A percentile compares a stretch with the other conserved stretches of the same genome.
Conservation (phyloP, 176 grass and related monocot genomes). For the Musa beccarii region DNA sequence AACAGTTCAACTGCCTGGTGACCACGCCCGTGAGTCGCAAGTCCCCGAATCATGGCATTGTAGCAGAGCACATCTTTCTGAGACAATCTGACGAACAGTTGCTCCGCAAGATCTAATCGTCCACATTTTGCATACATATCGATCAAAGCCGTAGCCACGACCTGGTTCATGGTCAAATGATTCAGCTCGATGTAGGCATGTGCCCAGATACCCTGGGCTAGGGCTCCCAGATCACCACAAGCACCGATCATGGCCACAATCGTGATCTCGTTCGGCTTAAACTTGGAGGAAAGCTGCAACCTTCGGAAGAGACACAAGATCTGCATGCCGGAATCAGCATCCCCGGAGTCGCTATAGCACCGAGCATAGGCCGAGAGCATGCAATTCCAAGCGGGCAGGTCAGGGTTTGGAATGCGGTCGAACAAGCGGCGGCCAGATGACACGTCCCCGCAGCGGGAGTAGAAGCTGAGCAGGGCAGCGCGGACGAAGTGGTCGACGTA, state of each 20-base stretch:
- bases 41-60: conserved; percentile 37
- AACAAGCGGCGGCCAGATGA: conserved; percentile 24
- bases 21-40: conserved; percentile 31
- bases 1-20: conserved; percentile 23
- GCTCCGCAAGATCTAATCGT: conserved; percentile 29
- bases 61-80: conserved; percentile 36
- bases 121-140: conserved; percentile 41
- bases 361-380: conserved; percentile 25
- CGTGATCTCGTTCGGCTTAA: conserved; percentile 37
- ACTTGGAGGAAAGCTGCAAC: not conserved
- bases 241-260: conserved; percentile 25
- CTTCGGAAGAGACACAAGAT: conserved; percentile 18
- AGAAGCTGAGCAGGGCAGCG: conserved; percentile 28
- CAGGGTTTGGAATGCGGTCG: conserved; percentile 12
- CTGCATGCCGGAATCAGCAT: conserved; percentile 12
- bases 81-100: conserved; percentile 13
- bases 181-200: conserved; percentile 20
- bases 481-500: conserved; percentile 25
- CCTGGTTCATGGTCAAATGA: conserved; percentile 8
- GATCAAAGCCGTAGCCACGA: conserved; percentile 25
- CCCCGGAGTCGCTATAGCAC: not conserved
- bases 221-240: conserved; percentile 33
- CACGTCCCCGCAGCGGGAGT: conserved; percentile 26
- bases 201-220: conserved; percentile 29
- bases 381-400: conserved; percentile 39